Base-by-base conservation (phyloP, 805 yeast genomes). In the Candida ascalaphidarum region DNA sequence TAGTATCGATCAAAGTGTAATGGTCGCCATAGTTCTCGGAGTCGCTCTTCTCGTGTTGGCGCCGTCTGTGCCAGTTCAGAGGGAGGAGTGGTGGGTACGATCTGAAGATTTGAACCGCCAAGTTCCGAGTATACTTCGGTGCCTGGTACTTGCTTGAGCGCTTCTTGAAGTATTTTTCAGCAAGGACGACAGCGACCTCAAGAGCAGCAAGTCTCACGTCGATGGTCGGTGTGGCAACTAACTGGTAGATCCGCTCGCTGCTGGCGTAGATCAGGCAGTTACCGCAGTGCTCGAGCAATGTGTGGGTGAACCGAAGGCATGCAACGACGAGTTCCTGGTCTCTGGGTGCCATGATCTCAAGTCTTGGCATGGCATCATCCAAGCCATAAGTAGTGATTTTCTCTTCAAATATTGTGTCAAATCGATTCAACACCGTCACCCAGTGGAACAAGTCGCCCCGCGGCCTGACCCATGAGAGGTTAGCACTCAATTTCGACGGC, bases 371-470 rank as follows among this genome's bases (percentile, higher is more conserved):
- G 12, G 66, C 68, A 10, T 61, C 61, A 20, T 59, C 65, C 29
- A 77, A 51, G 19, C 56, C 60, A 43, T 83, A 80, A 35, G 72
- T 72, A 6, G 54, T 54, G 11, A 81, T 68, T 14, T 68, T 57
- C 3, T 44, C 41, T 28, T 75, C 81, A 29, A 83, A 56, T 5
- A 83, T 65, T 9, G 61, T 66, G 47, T 88, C 96, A 44, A 88
- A 74, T 41, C 78, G 63, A 50, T 85, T 81, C 41, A 89, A 59
- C 1, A 83, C 74, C 0, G 79, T 69, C 17, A 82, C 71, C 92
- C 95, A 88, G 34, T 77, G 77, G 35, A 68, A 68, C 19, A 89
- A 52, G 40, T 83, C 81, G 21, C 81, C 82, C 35, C 74, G 62
- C 7, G 84, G 78, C 14, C 77, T 56, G 17, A 68, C 68, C 85